phyloP scores from a whole-genome alignment of 1,139 yeast species.

The Blastobotrys niveus region DNA sequence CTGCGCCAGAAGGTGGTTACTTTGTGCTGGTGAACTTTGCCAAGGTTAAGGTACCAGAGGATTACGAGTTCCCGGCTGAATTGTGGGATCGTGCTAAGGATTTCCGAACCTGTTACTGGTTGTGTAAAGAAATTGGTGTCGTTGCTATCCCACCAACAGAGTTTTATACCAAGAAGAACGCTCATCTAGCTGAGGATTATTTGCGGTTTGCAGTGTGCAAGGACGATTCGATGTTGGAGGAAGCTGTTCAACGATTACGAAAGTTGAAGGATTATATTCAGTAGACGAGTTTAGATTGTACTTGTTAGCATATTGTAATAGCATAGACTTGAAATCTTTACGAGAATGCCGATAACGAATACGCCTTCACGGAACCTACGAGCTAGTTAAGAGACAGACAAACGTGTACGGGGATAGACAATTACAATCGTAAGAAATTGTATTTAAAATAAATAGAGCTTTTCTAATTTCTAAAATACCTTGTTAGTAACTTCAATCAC shows the following conservation, averaged over 20 bases:
- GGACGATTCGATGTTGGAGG: constrained; percentile 70
- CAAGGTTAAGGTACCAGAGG: constrained; percentile 70
- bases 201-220: constrained; percentile 95
- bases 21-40: constrained; percentile 82
- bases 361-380: no score
- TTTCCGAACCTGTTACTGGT: constrained; percentile 86
- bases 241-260: constrained; percentile 72
- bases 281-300: constrained; percentile 18
- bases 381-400: no score
- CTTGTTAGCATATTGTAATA: not conserved
- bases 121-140: constrained; percentile 85
- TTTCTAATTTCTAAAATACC: not conserved
- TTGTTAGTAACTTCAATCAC: constrained; percentile 2
- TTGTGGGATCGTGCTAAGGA: constrained; percentile 68
- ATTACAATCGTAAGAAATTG: no score
- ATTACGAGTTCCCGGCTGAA: constrained; percentile 65
- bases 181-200: constrained; percentile 72
- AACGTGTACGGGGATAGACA: no score
- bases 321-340: not conserved
- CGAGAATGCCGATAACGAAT: no score
- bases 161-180: constrained; percentile 67
- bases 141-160: constrained; percentile 97
- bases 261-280: constrained; percentile 57
- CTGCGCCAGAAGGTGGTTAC: constrained; percentile 88
- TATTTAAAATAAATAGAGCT: constrained; percentile 4